A percentile compares a stretch with the other conserved stretches of the same genome.
Conservation (phyloP, 768 basidiomycete genomes). For the Hydnum rufescens region DNA sequence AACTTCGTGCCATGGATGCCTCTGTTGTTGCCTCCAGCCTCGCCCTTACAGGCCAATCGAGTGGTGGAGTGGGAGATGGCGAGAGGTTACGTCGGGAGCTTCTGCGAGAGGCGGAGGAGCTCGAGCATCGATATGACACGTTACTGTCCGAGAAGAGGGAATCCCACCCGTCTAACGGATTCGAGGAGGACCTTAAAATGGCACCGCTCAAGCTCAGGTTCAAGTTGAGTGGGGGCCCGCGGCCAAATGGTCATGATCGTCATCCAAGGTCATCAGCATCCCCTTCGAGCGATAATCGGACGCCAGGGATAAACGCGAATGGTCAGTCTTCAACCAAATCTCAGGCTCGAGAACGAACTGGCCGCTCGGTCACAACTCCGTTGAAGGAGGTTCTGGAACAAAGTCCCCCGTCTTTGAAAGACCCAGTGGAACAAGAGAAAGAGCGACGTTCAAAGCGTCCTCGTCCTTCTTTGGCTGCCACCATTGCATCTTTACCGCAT, state of each 20-base stretch:
- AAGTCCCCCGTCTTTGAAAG: too few species aligned
- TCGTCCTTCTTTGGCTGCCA: neutral
- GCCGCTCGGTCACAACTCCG: too few species aligned
- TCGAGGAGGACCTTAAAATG: neutral
- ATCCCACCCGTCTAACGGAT: slow-evolving; percentile 16
- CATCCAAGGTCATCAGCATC: neutral
- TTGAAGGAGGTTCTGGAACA: too few species aligned
- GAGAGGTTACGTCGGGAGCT: slow-evolving; percentile 62
- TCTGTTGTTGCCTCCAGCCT: neutral
- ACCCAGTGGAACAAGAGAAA: too few species aligned
- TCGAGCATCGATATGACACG: slow-evolving; percentile 58
- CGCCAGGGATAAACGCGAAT: too few species aligned
- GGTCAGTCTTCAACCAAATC: neutral
- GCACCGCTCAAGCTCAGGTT: neutral
- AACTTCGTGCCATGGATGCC: slow-evolving; percentile 44
- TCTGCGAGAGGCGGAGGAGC: slow-evolving; percentile 40
- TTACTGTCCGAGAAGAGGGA: slow-evolving; percentile 29
- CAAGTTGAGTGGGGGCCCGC: neutral
- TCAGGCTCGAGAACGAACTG: neutral
- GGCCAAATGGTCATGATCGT: neutral
- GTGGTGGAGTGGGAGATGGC: slow-evolving; percentile 18
- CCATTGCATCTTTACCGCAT: neutral
- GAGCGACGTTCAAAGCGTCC: neutral
- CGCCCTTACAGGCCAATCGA: slow-evolving; percentile 8
- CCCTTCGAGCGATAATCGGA: neutral